Evolutionary conservation across 78 protist species (phyloP), one percentile per base, ranked within the genome.

Genomic region (Tieghemostelium lacteum): DNA sequence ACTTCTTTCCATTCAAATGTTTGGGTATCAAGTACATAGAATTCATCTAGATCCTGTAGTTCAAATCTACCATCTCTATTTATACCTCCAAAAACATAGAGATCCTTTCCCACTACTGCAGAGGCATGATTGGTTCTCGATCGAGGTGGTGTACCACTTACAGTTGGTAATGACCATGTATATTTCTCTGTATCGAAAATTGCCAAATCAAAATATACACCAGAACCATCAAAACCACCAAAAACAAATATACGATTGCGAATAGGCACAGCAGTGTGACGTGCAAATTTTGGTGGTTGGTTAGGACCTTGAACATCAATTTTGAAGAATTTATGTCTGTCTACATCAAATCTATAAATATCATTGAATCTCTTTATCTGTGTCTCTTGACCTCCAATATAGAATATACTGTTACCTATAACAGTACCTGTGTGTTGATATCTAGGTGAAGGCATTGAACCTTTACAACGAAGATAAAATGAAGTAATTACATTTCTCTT

Each of bases 151-250:
- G 14, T 39, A 8, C 94, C 94, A 58, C 2, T 24, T 0, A 83
- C 86, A 0, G 29, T 31, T 8, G 87, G 85, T 31, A 10, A 28
- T 29, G 29, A 5, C 94, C 94, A 89, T 5, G 36, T 34, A 14
- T 28, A 5, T 8, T 66, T 52, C 0, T 65, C 88, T 5, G 94
- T 71, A 33, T 89, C 88, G 28, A 75, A 89, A 6, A 70, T 39
- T 16, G 75, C 39, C 8, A 89, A 37, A 63, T 89, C 88, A 66
- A 74, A 89, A 66, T 75, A 75, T 0, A 74, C 34, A 10, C 91
- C 87, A 39, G 73, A 26, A 8, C 94, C 94, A 34, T 89, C 94
- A 29, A 78, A 89, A n/a, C 94, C 94, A 54, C 94, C 94, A 62
- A 75, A 89, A 10, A 75, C 72, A 66, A 40, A 89, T 19, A 89